These are phyloP conservation scores for Cornus suecica DNA, from an alignment of 148 eudicot genomes.

Conservation along the genomic window DNA sequence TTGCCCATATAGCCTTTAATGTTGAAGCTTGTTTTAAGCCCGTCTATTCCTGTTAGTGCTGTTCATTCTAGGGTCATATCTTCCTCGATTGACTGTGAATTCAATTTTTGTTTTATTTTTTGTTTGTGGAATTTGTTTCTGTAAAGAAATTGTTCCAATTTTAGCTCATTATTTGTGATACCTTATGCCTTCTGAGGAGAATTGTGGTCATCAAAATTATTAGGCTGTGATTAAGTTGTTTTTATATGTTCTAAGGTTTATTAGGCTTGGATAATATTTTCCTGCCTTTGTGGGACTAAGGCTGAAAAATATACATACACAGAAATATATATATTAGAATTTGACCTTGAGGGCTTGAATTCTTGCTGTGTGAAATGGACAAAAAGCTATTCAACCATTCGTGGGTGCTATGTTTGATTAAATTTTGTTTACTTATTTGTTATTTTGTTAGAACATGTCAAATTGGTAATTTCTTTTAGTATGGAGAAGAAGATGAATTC, in stretches of 20 bases:
- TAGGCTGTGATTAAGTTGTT: neutral
- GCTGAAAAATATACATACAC: too few relatives aligned
- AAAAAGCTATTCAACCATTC: neutral
- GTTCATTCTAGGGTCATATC: too few relatives aligned
- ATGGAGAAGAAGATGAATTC: neutral
- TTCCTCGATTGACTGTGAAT: too few relatives aligned
- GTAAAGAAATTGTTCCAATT: neutral
- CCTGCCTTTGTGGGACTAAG: neutral
- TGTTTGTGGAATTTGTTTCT: neutral
- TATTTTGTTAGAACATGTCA: neutral
- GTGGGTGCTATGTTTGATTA: neutral
- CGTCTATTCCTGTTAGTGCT: too few relatives aligned
- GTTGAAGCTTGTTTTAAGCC: neutral
- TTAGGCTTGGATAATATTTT: conserved; percentile 5
- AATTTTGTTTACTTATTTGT: neutral
- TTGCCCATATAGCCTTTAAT: neutral
- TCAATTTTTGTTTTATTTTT: too few relatives aligned
- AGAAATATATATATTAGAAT: neutral
- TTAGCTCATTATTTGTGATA: neutral
- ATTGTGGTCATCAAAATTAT: neutral
- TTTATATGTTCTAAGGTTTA: neutral
- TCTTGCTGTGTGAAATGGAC: neutral
- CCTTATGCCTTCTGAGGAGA: neutral
- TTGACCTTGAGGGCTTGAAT: neutral
- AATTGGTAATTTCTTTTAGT: neutral